These are phyloP conservation scores for Metschnikowia similis DNA, from an alignment of 805 yeast species.

Conservation along the genomic window DNA sequence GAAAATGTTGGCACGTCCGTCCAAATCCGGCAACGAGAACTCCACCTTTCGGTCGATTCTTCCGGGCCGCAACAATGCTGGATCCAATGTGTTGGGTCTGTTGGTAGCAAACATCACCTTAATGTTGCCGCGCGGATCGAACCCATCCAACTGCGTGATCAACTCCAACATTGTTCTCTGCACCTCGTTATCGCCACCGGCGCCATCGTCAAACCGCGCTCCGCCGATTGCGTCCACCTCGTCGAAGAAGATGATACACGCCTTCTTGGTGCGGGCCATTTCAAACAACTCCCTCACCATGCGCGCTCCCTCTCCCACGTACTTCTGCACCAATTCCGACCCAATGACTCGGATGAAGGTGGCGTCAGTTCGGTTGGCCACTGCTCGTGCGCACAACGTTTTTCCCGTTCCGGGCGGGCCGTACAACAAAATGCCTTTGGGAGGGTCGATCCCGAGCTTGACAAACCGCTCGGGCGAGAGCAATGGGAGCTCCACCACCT, in stretches of 20 bases:
- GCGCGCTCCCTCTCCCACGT: constrained; percentile 99
- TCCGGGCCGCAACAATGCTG: constrained; percentile 96
- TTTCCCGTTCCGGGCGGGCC: constrained; percentile 99
- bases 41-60: constrained; percentile 98
- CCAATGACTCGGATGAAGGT: constrained; percentile 98
- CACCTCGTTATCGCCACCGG: constrained; percentile 98
- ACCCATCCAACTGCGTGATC: constrained; percentile 96
- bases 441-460: constrained; percentile 96
- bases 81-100: constrained; percentile 96
- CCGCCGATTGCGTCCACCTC: constrained; percentile 99
- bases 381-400: constrained; percentile 97
- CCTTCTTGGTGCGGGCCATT: constrained; percentile 98
- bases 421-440: constrained; percentile 91
- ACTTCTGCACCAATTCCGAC: constrained; percentile 95
- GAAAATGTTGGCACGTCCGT: constrained; percentile 96
- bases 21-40: constrained; percentile 92
- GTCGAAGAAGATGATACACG: constrained; percentile 96
- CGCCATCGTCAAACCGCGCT: constrained; percentile 99
- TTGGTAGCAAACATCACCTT: constrained; percentile 99
- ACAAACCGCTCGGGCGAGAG: constrained; percentile 96
- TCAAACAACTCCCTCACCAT: constrained; percentile 98
- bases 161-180: constrained; percentile 98
- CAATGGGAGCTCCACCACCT: constrained; percentile 22
- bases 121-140: constrained; percentile 97
- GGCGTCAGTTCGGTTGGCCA: constrained; percentile 98